These are phyloP conservation scores for Candida suzukii DNA, from an alignment of 805 yeast species.

Conservation along the genomic window DNA sequence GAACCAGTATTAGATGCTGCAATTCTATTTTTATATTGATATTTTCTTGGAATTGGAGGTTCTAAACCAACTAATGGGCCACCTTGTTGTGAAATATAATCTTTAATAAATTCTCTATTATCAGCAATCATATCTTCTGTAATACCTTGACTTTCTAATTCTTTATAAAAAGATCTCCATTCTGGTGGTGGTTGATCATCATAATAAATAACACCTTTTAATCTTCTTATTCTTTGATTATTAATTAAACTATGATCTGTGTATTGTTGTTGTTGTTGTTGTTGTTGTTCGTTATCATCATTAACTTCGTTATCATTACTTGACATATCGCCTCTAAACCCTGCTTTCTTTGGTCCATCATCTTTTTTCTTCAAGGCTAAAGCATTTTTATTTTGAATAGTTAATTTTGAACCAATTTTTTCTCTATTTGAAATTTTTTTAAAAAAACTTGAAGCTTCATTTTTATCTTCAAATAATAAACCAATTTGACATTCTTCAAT, in stretches of 20 bases:
- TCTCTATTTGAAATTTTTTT: conserved; percentile 70
- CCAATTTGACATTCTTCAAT: conserved; percentile 86
- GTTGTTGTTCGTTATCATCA: too few relatives aligned
- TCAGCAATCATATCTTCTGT: conserved; percentile 86
- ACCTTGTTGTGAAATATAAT: conserved; percentile 66
- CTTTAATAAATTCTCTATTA: conserved; percentile 74
- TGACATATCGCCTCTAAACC: conserved; percentile 58
- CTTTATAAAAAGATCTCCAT: conserved; percentile 70
- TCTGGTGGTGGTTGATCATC: conserved; percentile 79
- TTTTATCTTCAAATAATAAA: conserved; percentile 78
- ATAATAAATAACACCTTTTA: conserved; percentile 59
- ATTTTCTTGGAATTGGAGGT: conserved; percentile 73
- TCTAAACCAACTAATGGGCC: conserved; percentile 78
- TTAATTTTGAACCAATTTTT: conserved; percentile 82
- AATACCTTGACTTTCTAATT: conserved; percentile 72
- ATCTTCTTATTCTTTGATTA: conserved; percentile 43
- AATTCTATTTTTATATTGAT: conserved; percentile 22
- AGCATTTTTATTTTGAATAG: conserved; percentile 82
- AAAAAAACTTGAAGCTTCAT: conserved; percentile 79
- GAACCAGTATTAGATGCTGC: neutral
- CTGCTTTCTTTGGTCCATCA: conserved; percentile 32
- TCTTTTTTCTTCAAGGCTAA: conserved; percentile 62
- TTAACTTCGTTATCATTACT: too few relatives aligned
- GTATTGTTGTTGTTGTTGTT: conserved; percentile 18
- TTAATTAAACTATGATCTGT: neutral